Evolutionary conservation across 139 green algal species (phyloP), one percentile per base, ranked within the genome.

Genomic region (Auxenochlorella protothecoides): DNA sequence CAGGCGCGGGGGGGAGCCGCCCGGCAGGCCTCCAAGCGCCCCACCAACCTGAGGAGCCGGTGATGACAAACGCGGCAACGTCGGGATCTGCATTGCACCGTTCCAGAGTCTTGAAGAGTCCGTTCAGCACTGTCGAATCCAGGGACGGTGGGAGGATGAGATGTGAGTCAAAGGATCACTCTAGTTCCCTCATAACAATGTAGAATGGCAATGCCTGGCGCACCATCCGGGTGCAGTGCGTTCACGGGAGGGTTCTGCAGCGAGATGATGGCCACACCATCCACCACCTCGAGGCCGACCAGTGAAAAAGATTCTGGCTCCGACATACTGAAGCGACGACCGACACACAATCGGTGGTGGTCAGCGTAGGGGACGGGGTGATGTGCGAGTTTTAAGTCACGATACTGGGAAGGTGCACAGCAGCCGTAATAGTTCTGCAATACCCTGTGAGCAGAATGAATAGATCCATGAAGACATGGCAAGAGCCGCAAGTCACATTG

Each of bases 231-330:
- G 60, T 92, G 86, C 72, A 98, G 79, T 3, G 93, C 91, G 70
- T 98, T 98, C 3, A 98, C 89, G 2, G 92, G 93, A 13, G 90
- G 87, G 71, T 96, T 94, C 59, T 72, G 55, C 5, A 98, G 79
- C 6, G 85, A 91, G 44, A 98, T 85, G 8, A 96, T 65, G 3
- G 90, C 92, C 1, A 97, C 84, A 5, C 90, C 93, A 60, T 89
- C 85, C 0, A 65, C 52, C 5, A 77, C 10, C n/a, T 59, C 52
- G 3, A 73, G 65, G 6, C n/a, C 66, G 4, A 73, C 63, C 15
- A 27, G 27, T 44, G 27, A 44, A 44, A 44, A 44, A 44, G 27
- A 44, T 44, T 44, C 27, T 44, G 27, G 27, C 27, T 44, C 27
- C 27, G 27, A 44, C 27, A 44, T 44, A 44, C 27, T 44, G 27